These are phyloP conservation scores for Kurtzmaniella natalensis DNA, from an alignment of 1,139 yeast genomes.

Conservation along the genomic window DNA sequence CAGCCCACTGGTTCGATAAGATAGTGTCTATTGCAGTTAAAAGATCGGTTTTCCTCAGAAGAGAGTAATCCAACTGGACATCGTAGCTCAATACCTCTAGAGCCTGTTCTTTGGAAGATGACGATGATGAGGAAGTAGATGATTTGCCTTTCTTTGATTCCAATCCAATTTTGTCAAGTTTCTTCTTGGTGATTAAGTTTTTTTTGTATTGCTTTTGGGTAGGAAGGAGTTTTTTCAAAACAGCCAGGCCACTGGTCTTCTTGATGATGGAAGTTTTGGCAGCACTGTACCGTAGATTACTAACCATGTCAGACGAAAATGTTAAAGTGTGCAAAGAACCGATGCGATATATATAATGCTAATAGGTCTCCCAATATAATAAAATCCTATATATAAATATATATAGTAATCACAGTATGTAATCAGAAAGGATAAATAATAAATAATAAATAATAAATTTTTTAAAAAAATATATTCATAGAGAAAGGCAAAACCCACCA, in stretches of 20 bases:
- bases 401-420: no score
- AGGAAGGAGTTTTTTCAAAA: conserved; percentile 22
- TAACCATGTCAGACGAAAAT: conserved; percentile 15
- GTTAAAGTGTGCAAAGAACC: no score
- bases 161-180: conserved; percentile 5
- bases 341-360: no score
- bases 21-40: conserved; percentile 32
- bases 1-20: conserved; percentile 37
- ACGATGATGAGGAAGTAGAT: conserved; percentile 4
- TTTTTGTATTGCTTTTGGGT: conserved; percentile 22
- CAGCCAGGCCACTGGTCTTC: conserved; percentile 15
- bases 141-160: conserved; percentile 5
- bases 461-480: no score
- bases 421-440: no score
- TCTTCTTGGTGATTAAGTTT: conserved; percentile 12
- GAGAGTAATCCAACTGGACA: conserved; percentile 38
- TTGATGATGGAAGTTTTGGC: conserved; percentile 37
- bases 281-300: conserved; percentile 35
- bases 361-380: not conserved
- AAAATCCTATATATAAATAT: not conserved
- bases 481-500: no score
- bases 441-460: no score
- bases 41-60: conserved; percentile 28
- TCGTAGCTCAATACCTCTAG: conserved; percentile 29
- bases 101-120: conserved; percentile 6